A percentile compares a stretch with the other conserved stretches of the same genome.
These are phyloP conservation scores for Lichtheimia ornata DNA, from an alignment of 371 early-diverging fungal species.

Conservation along the genomic window DNA sequence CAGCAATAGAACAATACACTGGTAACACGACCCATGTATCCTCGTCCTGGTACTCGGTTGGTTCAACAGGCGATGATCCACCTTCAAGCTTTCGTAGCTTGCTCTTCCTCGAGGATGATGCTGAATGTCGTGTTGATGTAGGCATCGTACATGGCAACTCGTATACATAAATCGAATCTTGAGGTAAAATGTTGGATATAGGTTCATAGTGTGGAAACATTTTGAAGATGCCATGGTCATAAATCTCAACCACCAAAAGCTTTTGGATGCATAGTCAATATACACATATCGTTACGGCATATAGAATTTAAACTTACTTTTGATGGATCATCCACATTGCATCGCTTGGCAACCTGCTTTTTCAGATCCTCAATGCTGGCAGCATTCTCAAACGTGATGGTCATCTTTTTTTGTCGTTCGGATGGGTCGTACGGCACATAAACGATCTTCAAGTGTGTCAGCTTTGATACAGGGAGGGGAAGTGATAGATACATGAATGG, in stretches of 20 bases:
- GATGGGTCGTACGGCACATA: conserved; percentile 62
- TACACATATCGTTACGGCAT: too few relatives aligned
- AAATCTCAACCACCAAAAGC: conserved; percentile 68
- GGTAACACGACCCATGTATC: conserved; percentile 33
- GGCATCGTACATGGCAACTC: conserved; percentile 56
- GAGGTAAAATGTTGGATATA: conserved; percentile 54
- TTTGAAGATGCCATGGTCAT: conserved; percentile 62
- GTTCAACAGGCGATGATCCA: background rate
- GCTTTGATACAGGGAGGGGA: conserved; percentile 59
- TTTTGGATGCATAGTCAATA: background rate
- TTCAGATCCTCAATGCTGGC: conserved; percentile 63
- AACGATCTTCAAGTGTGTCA: conserved; percentile 43
- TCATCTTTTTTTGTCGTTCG: conserved; percentile 26
- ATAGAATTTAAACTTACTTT: conserved; percentile 19
- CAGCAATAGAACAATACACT: conserved; percentile 32
- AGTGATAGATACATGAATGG: conserved; percentile 72
- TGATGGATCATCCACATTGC: conserved; percentile 43
- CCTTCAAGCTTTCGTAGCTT: conserved; percentile 2
- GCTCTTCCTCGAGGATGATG: background rate
- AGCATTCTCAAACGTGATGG: conserved; percentile 53
- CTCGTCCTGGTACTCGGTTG: conserved; percentile 5
- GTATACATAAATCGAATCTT: conserved; percentile 71
- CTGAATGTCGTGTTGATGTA: background rate
- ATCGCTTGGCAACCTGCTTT: conserved; percentile 59
- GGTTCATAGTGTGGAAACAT: conserved; percentile 64